phyloP scores from a whole-genome alignment of 108 stramenopile genomes.

The Seminavis robusta region DNA sequence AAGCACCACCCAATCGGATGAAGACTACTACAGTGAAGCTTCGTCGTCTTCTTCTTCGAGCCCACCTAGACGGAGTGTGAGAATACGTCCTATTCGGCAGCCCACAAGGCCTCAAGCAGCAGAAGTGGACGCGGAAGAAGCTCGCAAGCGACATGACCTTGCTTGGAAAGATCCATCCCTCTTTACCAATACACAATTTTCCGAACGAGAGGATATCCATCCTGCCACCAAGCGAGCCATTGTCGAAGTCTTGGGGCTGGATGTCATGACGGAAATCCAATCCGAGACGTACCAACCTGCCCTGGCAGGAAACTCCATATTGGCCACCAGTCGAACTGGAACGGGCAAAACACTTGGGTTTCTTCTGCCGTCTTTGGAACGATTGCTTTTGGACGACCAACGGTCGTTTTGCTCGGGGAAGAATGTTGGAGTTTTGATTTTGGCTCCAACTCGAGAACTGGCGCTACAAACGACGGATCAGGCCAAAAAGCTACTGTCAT shows the following conservation, averaged over 20 bases:
- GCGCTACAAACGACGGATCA: conserved; percentile 87
- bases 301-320: conserved; percentile 54
- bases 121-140: too few relatives aligned
- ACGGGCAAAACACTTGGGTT: conserved; percentile 99
- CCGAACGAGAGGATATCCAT: conserved; percentile 34
- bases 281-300: conserved; percentile 67
- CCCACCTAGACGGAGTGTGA: too few relatives aligned
- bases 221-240: conserved; percentile 17
- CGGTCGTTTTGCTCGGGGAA: too few relatives aligned
- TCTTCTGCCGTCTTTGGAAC: conserved; percentile 84
- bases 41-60: too few relatives aligned
- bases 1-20: too few relatives aligned
- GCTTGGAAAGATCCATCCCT: conserved; percentile 46
- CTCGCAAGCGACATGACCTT: conserved; percentile 22
- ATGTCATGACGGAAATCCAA: conserved; percentile 91
- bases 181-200: conserved; percentile 31
- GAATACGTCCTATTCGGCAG: too few relatives aligned
- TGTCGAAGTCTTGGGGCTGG: conserved; percentile 15
- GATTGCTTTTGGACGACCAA: conserved; percentile 27
- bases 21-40: too few relatives aligned
- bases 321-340: conserved; percentile 93
- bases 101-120: too few relatives aligned
- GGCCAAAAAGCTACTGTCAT: conserved; percentile 66
- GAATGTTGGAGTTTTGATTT: too few relatives aligned
- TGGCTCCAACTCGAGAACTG: conserved; percentile 93